These are phyloP conservation scores for Allodekkera sacchari DNA, from an alignment of 805 yeast genomes.

Conservation along the genomic window DNA sequence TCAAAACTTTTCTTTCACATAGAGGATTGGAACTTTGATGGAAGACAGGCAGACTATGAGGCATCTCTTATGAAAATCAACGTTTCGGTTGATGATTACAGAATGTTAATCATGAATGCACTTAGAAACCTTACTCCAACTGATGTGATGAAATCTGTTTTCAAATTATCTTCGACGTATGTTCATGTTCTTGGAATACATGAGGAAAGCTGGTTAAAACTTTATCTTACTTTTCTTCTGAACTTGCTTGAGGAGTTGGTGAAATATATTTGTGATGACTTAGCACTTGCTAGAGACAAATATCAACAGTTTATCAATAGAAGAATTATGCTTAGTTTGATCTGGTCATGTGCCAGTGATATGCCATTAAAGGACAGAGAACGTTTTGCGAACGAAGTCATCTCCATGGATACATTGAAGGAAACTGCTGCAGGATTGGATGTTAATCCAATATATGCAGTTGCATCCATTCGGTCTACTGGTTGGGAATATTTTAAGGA, in stretches of 20 bases:
- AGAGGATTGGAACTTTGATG: conserved; percentile 6
- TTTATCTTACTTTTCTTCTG: conserved; percentile 33
- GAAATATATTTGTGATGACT: conserved; percentile 12
- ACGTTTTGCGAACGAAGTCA: conserved; percentile 26
- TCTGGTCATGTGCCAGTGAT: conserved; percentile 68
- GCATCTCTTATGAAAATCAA: conserved; percentile 1
- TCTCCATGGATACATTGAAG: too few species aligned
- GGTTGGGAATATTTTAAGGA: conserved; percentile 36
- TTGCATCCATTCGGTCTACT: conserved; percentile 35
- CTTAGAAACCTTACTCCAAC: conserved; percentile 8
- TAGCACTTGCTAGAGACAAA: conserved; percentile 20
- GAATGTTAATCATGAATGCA: conserved; percentile 1
- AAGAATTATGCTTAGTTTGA: conserved; percentile 29
- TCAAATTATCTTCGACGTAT: conserved; percentile 20
- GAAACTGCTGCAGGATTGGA: too few species aligned
- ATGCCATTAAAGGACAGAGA: conserved; percentile 30
- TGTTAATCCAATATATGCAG: conserved; percentile 30
- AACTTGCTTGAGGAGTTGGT: conserved; percentile 26
- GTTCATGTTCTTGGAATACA: conserved; percentile 48
- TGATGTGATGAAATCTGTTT: conserved; percentile 12
- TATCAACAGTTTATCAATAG: conserved; percentile 24
- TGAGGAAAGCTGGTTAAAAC: conserved; percentile 26
- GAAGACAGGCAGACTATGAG: conserved; percentile 8
- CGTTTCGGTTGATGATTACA: conserved; percentile 5
- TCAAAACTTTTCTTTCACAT: conserved; percentile 9